These are phyloP conservation scores for Ustulina deusta DNA, from an alignment of 2,329 filamentous ascomycete genomes.

Conservation along the genomic window DNA sequence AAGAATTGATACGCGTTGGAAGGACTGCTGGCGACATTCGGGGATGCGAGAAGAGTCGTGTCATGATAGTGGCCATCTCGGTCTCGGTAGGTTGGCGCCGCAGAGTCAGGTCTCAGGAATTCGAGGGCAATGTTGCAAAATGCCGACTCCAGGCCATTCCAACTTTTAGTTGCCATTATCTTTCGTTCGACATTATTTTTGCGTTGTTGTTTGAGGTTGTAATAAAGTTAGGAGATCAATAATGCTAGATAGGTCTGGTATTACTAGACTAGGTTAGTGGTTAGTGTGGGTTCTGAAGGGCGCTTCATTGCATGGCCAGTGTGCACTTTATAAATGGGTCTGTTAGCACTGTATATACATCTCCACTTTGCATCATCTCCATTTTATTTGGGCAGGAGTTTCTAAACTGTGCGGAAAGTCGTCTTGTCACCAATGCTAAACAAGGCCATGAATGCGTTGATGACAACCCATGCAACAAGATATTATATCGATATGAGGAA, in stretches of 20 bases:
- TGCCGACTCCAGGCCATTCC: not conserved
- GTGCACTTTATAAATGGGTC: too few species aligned
- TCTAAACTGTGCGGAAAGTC: too few species aligned
- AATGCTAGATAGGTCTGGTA: not conserved
- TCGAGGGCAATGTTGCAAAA: not conserved
- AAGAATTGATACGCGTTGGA: too few species aligned
- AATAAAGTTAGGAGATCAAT: not conserved
- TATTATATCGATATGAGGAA: too few species aligned
- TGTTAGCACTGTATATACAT: not conserved
- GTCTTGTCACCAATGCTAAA: not conserved
- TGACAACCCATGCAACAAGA: too few species aligned
- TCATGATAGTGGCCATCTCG: too few species aligned
- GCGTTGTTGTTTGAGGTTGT: not conserved
- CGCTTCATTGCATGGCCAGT: too few species aligned
- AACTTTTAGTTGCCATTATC: not conserved
- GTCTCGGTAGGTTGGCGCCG: not conserved
- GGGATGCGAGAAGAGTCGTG: not conserved
- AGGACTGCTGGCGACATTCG: not conserved
- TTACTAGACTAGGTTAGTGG: too few species aligned
- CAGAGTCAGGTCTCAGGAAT: not conserved
- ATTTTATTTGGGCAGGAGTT: too few species aligned
- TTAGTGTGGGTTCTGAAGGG: too few species aligned
- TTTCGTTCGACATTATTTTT: not conserved
- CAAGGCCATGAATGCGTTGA: too few species aligned
- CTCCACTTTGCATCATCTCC: not conserved